phyloP scores from a whole-genome alignment of 2,329 filamentous ascomycete species.

The Pestalotiopsis fici region DNA sequence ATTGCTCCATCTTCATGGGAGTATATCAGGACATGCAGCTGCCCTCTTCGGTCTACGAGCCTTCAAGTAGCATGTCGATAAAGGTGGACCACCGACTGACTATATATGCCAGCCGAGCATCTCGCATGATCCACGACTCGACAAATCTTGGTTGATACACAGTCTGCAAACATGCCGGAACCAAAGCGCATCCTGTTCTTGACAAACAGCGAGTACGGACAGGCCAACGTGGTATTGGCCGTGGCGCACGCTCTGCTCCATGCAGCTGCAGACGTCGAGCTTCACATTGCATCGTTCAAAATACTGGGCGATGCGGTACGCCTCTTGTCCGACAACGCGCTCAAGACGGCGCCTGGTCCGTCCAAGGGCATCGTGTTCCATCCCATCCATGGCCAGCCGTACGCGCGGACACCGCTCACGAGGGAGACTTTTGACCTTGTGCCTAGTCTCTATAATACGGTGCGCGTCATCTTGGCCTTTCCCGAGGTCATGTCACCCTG shows the following conservation, averaged over 20 bases:
- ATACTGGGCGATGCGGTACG: constrained; percentile 30
- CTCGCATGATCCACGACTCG: background rate
- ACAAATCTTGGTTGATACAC: background rate
- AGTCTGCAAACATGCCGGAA: background rate
- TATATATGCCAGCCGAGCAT: background rate
- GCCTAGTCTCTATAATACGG: constrained; percentile 31
- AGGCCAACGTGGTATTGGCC: constrained; percentile 17
- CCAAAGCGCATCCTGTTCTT: constrained; percentile 3
- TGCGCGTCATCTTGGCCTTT: constrained; percentile 24
- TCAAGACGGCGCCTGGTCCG: background rate
- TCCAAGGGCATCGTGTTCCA: constrained; percentile 25
- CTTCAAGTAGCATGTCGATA: background rate
- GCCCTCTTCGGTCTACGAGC: background rate
- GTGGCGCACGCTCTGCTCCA: constrained; percentile 12
- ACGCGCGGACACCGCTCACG: constrained; percentile 16
- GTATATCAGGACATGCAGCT: background rate
- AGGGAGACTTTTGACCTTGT: constrained; percentile 25
- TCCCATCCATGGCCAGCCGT: constrained; percentile 20
- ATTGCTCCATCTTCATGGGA: background rate
- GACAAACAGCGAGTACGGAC: constrained; percentile 14
- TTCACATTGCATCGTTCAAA: constrained; percentile 17
- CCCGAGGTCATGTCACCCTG: constrained; percentile 31
- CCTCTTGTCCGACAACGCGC: constrained; percentile 18
- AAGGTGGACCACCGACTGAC: background rate
- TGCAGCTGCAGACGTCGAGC: constrained; percentile 13